Conservation (phyloP, 352 stramenopile species). For the Achlya hypogyna region DNA sequence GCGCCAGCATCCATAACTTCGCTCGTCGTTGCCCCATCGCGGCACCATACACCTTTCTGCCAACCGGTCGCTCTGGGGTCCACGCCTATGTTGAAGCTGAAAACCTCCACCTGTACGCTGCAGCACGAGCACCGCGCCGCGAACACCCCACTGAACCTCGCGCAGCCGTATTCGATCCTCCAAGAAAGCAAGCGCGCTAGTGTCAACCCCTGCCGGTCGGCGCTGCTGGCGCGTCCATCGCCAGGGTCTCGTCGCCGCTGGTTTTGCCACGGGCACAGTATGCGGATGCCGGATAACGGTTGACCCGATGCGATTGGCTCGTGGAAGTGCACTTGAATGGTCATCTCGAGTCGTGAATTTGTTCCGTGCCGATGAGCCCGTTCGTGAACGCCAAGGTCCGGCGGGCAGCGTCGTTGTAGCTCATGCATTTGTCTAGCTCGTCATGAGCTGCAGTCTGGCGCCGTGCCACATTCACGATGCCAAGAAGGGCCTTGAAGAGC, state of each 20-base stretch:
- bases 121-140: too few species aligned
- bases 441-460: conserved; percentile 37
- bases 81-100: too few species aligned
- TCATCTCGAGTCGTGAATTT: not conserved
- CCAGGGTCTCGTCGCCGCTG: not conserved
- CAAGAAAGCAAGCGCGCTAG: too few species aligned
- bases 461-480: conserved; percentile 61
- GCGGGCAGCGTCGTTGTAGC: not conserved
- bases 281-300: not conserved
- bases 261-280: not conserved
- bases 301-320: not conserved
- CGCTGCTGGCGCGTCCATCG: not conserved
- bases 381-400: conserved; percentile 19
- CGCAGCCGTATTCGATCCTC: too few species aligned
- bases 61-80: too few species aligned
- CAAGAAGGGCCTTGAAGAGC: conserved; percentile 60
- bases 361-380: not conserved
- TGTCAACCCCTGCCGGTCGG: too few species aligned
- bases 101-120: too few species aligned
- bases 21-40: too few species aligned
- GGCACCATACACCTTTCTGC: too few species aligned
- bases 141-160: too few species aligned
- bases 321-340: not conserved
- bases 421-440: conserved; percentile 12
- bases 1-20: too few species aligned